phyloP scores from a whole-genome alignment of 2,329 filamentous ascomycete species.

The Myriosclerotinia scirpicola region DNA sequence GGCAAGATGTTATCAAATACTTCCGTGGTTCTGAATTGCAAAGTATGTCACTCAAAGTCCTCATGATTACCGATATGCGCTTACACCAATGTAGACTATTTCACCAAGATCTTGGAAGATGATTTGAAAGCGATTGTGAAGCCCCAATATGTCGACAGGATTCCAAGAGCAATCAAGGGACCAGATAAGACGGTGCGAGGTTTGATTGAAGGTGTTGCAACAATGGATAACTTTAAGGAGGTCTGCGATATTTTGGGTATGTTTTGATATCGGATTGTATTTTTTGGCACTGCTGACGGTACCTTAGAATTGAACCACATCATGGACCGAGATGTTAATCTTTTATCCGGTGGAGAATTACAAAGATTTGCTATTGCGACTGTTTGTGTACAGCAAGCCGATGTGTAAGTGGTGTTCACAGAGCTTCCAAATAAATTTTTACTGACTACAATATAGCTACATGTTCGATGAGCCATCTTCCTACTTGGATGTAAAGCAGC shows the following conservation, averaged over 20 bases:
- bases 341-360: slow-evolving; percentile 94
- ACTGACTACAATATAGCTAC: slow-evolving; percentile 54
- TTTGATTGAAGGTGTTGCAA: slow-evolving; percentile 73
- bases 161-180: slow-evolving; percentile 86
- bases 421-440: neutral
- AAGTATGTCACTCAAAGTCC: slow-evolving; percentile 57
- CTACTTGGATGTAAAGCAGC: slow-evolving; percentile 98
- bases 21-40: slow-evolving; percentile 97
- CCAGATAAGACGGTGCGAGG: slow-evolving; percentile 75
- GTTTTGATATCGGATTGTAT: neutral
- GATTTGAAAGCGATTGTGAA: slow-evolving; percentile 97
- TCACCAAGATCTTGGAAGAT: slow-evolving; percentile 96
- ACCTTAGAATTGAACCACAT: slow-evolving; percentile 81
- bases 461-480: slow-evolving; percentile 99
- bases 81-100: slow-evolving; percentile 69
- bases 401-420: slow-evolving; percentile 59
- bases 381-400: slow-evolving; percentile 92
- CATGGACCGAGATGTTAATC: slow-evolving; percentile 83
- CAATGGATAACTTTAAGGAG: slow-evolving; percentile 77
- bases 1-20: slow-evolving; percentile 98
- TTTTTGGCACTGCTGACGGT: neutral
- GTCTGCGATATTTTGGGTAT: slow-evolving; percentile 75
- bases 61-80: neutral
- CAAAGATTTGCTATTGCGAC: slow-evolving; percentile 97
- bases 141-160: slow-evolving; percentile 96